These are phyloP conservation scores for Yamadazyma tumulicola DNA, from an alignment of 805 yeast genomes.

Conservation along the genomic window DNA sequence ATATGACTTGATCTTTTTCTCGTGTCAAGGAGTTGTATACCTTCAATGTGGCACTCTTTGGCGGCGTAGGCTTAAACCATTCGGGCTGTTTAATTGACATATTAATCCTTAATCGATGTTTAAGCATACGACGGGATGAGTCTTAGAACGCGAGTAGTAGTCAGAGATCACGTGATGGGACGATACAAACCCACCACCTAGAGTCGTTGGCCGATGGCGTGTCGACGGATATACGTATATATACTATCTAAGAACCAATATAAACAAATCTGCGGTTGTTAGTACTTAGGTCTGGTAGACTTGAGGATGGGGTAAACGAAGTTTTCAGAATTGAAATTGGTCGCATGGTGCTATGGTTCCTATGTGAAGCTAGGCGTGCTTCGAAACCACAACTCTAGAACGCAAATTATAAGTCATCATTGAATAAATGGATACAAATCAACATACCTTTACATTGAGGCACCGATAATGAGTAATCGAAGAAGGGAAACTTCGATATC, in stretches of 20 bases:
- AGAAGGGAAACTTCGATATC: no score
- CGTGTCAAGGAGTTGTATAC: conserved; percentile 83
- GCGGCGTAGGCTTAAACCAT: conserved; percentile 24
- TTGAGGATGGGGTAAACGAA: no score
- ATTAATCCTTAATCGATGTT: conserved; percentile 4
- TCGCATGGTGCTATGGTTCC: conserved; percentile 38
- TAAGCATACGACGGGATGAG: conserved; percentile 2
- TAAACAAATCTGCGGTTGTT: no score
- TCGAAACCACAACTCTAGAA: conserved; percentile 38
- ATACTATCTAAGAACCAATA: no score
- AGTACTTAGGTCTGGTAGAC: no score
- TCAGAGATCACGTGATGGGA: no score
- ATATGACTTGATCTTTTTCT: conserved; percentile 73
- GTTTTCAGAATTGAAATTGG: conserved; percentile 22
- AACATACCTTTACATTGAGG: background rate
- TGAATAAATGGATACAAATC: conserved; percentile 4
- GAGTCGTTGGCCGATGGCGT: no score
- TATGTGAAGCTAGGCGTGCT: conserved; percentile 45
- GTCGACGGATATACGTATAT: no score
- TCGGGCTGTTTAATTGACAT: conserved; percentile 33
- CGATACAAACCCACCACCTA: no score
- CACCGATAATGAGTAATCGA: no score
- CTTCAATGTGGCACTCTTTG: conserved; percentile 40
- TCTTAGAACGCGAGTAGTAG: no score
- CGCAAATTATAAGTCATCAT: conserved; percentile 48